phyloP scores from a whole-genome alignment of 225 moss, liverwort and hornwort species.

The Straminergon stramineum region DNA sequence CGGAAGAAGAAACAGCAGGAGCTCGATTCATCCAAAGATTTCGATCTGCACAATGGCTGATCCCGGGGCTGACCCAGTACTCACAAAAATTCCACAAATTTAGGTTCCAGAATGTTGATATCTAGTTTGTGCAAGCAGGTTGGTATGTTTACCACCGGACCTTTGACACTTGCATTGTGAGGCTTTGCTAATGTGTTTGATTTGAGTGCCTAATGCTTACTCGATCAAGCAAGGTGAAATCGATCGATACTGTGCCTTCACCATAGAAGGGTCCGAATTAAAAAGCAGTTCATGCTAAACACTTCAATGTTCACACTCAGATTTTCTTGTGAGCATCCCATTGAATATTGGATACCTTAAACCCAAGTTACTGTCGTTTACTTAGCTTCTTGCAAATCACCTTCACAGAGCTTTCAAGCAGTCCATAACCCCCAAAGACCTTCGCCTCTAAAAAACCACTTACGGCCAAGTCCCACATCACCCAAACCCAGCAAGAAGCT shows the following conservation, averaged over 20 bases:
- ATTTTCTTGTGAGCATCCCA: too few species aligned
- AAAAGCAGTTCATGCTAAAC: neutral
- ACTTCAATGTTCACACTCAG: neutral
- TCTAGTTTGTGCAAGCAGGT: neutral
- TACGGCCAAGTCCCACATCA: too few species aligned
- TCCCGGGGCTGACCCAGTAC: neutral
- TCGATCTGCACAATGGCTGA: neutral
- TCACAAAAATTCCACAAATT: neutral
- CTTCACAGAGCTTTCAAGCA: too few species aligned
- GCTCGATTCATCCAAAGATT: neutral
- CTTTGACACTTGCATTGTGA: neutral
- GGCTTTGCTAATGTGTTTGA: neutral
- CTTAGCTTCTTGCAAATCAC: too few species aligned
- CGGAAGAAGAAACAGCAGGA: neutral
- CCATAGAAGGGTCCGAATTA: too few species aligned
- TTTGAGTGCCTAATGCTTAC: too few species aligned
- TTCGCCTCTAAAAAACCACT: too few species aligned
- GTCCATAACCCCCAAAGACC: too few species aligned
- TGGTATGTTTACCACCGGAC: neutral
- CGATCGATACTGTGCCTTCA: too few species aligned
- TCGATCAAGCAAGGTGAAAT: neutral
- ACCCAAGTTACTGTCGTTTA: too few species aligned
- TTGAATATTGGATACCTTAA: too few species aligned
- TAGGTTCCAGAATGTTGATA: neutral
- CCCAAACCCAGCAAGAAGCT: neutral